A percentile compares a stretch with the other conserved stretches of the same genome.
Conservation (phyloP, 179 eudicot species). For the Spergularia azorica region DNA sequence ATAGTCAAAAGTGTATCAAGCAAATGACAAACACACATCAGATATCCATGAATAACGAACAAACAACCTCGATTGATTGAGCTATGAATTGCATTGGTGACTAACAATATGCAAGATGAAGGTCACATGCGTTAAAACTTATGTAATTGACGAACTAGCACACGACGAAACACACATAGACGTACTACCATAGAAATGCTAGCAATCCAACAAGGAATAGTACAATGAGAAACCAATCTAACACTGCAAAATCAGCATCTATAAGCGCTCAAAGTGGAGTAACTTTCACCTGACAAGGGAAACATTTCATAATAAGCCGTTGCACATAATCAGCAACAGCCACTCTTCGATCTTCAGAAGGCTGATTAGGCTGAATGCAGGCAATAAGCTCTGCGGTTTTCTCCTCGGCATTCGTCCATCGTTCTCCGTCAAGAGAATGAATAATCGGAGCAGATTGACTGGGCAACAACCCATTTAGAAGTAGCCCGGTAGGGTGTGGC, state of each 20-base stretch:
- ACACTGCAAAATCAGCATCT: neutral
- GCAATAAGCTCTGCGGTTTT: slow-evolving; percentile 80
- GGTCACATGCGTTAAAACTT: too few relatives aligned
- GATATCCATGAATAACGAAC: too few relatives aligned
- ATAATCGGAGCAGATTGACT: slow-evolving; percentile 46
- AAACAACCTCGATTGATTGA: too few relatives aligned
- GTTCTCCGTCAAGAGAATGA: slow-evolving; percentile 50
- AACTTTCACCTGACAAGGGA: slow-evolving; percentile 72
- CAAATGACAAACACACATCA: too few relatives aligned
- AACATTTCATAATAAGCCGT: slow-evolving; percentile 69
- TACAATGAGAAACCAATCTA: neutral
- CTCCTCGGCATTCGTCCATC: slow-evolving; percentile 78
- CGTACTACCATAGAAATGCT: neutral
- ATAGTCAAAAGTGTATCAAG: too few relatives aligned
- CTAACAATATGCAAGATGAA: too few relatives aligned
- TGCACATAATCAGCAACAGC: slow-evolving; percentile 88
- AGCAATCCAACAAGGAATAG: neutral
- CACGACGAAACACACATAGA: neutral
- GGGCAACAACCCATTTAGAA: slow-evolving; percentile 72
- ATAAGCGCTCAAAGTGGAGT: neutral
- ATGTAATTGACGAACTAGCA: neutral
- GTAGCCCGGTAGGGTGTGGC: slow-evolving; percentile 53
- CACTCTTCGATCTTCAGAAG: slow-evolving; percentile 69
- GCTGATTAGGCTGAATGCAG: slow-evolving; percentile 76
- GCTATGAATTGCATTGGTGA: too few relatives aligned